Evolutionary conservation across 2,329 filamentous ascomycete genomes (phyloP).

Genomic region (Chaetomiaceae sp.): DNA sequence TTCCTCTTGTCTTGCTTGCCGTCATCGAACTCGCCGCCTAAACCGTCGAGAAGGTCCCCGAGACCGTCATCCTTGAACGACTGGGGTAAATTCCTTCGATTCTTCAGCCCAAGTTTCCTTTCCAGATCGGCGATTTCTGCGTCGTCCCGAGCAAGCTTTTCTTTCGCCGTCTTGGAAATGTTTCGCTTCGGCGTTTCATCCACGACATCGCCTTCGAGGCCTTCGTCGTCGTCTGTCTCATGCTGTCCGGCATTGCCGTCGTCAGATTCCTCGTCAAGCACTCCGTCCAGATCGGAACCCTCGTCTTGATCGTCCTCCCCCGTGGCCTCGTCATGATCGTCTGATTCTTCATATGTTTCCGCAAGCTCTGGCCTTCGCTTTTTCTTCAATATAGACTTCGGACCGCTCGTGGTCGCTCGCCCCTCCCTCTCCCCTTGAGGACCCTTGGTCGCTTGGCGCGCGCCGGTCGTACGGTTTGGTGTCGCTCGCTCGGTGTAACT

Average conservation of each 20-base stretch:
- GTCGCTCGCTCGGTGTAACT: conserved; percentile 5
- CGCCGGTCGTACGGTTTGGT: not conserved
- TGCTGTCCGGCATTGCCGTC: conserved; percentile 27
- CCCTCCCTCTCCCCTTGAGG: conserved; percentile 4
- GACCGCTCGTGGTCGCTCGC: not conserved
- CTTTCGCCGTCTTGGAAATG: conserved; percentile 40
- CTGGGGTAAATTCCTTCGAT: conserved; percentile 66
- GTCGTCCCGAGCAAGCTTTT: conserved; percentile 71
- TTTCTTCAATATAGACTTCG: conserved; percentile 16
- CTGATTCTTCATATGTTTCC: conserved; percentile 10
- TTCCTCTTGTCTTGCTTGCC: conserved; percentile 55
- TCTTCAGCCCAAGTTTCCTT: conserved; percentile 77
- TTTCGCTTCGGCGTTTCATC: conserved; percentile 16
- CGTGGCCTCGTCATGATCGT: conserved; percentile 4
- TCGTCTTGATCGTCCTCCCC: conserved; percentile 11
- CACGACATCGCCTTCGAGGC: conserved; percentile 24
- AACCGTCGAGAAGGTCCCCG: conserved; percentile 66
- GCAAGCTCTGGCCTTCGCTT: conserved; percentile 9
- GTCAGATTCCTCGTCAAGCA: conserved; percentile 16
- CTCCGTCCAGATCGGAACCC: conserved; percentile 8
- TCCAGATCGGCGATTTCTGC: conserved; percentile 83
- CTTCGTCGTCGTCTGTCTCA: conserved; percentile 26
- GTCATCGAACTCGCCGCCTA: conserved; percentile 47
- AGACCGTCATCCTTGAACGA: conserved; percentile 77
- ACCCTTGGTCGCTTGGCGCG: not conserved